phyloP scores from a whole-genome alignment of 108 stramenopile genomes.

The Epipyxis sp. region DNA sequence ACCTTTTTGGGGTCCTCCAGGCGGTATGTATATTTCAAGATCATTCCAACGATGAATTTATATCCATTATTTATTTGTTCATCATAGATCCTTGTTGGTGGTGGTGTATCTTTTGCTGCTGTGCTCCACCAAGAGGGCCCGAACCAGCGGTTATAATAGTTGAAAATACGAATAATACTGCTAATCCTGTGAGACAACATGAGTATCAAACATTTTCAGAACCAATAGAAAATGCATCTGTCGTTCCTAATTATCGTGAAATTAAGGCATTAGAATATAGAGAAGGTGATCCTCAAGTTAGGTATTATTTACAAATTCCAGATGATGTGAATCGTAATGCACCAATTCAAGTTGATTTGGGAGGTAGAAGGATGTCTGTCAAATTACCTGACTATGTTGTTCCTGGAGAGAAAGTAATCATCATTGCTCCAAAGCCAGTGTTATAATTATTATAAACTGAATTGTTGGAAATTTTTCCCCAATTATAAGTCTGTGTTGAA shows the following conservation, averaged over 20 bases:
- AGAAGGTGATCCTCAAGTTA: background rate
- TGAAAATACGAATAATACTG: background rate
- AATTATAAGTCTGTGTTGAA: no score
- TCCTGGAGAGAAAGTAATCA: background rate
- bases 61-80: background rate
- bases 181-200: conserved; percentile 9
- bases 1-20: background rate
- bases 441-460: background rate
- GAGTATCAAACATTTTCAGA: no score
- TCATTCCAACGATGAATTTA: background rate
- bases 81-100: background rate
- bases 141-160: background rate
- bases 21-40: background rate
- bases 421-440: background rate
- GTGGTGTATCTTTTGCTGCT: background rate
- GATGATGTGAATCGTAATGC: background rate
- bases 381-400: background rate
- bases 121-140: background rate
- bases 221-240: background rate
- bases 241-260: background rate
- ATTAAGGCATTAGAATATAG: conserved; percentile 1
- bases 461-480: no score
- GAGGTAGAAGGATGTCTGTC: background rate
- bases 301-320: background rate
- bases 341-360: background rate